phyloP scores from a whole-genome alignment of 768 basidiomycete species.

The Trametes meyenii region DNA sequence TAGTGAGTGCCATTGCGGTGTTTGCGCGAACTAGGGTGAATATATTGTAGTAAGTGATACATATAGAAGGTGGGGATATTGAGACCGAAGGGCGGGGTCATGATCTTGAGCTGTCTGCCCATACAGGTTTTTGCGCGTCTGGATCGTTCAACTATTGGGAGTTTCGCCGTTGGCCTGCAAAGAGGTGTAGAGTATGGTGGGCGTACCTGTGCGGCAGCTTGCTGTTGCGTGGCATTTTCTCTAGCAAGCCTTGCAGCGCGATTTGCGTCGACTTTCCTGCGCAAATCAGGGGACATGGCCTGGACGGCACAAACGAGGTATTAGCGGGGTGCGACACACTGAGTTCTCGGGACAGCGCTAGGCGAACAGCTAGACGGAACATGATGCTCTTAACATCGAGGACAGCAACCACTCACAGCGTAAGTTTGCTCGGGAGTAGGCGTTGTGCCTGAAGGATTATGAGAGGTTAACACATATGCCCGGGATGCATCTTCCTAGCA shows the following conservation, averaged over 20 bases:
- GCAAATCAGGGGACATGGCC: constrained; percentile 42
- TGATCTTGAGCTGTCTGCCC: constrained; percentile 34
- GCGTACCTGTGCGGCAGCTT: constrained; percentile 35
- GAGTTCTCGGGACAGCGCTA: no score
- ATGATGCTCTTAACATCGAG: no score
- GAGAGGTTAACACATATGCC: background rate
- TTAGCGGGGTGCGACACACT: background rate
- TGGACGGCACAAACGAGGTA: constrained; percentile 2
- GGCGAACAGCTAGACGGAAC: no score
- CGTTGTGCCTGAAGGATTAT: constrained; percentile 27
- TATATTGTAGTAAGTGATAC: constrained; percentile 7
- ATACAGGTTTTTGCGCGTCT: constrained; percentile 40
- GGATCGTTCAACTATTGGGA: constrained; percentile 35
- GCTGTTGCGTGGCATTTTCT: constrained; percentile 36
- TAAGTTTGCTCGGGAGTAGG: constrained; percentile 41
- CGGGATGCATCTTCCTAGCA: background rate
- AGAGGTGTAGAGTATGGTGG: background rate
- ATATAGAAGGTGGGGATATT: background rate
- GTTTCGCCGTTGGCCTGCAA: background rate
- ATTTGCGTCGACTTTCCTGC: constrained; percentile 39
- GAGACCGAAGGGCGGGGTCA: background rate
- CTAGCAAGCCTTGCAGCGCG: constrained; percentile 38
- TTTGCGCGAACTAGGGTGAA: background rate
- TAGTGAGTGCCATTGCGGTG: background rate
- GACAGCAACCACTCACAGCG: constrained; percentile 30